Conservation (phyloP, 2,329 filamentous ascomycete genomes). For the Talaromyces albobiverticillius region DNA sequence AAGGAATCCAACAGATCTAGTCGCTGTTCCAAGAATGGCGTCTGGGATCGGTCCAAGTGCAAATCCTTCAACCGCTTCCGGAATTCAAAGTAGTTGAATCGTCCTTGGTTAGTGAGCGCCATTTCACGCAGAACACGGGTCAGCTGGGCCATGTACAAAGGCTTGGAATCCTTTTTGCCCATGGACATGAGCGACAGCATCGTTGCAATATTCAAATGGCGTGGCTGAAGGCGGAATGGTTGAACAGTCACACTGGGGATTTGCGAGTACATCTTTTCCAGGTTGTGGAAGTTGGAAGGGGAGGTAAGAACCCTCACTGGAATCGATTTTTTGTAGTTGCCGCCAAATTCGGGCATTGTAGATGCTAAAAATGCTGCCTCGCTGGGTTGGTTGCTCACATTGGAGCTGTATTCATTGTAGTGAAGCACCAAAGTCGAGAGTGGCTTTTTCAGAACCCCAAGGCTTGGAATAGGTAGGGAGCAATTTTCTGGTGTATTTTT, state of each 20-base stretch:
- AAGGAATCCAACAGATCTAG: constrained; percentile 26
- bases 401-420: constrained; percentile 49
- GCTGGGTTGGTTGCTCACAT: constrained; percentile 40
- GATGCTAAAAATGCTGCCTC: constrained; percentile 45
- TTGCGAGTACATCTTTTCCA: constrained; percentile 21
- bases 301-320: constrained; percentile 24
- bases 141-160: constrained; percentile 24
- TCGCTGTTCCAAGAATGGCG: constrained; percentile 21
- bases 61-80: constrained; percentile 16
- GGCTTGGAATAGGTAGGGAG: constrained; percentile 18
- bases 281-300: constrained; percentile 21
- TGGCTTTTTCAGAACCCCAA: constrained; percentile 46
- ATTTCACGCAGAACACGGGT: constrained; percentile 25
- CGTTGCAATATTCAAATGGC: constrained; percentile 21
- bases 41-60: constrained; percentile 17
- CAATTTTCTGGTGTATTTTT: constrained; percentile 13
- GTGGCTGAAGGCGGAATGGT: constrained; percentile 20
- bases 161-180: constrained; percentile 19
- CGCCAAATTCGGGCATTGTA: constrained; percentile 15
- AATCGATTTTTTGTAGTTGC: constrained; percentile 10
- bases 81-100: constrained; percentile 25
- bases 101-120: constrained; percentile 18
- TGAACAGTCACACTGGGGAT: constrained; percentile 23
- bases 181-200: constrained; percentile 27
- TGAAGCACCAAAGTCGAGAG: constrained; percentile 56